phyloP scores from a whole-genome alignment of 78 protist species.

The Salpingoeca rosetta region DNA sequence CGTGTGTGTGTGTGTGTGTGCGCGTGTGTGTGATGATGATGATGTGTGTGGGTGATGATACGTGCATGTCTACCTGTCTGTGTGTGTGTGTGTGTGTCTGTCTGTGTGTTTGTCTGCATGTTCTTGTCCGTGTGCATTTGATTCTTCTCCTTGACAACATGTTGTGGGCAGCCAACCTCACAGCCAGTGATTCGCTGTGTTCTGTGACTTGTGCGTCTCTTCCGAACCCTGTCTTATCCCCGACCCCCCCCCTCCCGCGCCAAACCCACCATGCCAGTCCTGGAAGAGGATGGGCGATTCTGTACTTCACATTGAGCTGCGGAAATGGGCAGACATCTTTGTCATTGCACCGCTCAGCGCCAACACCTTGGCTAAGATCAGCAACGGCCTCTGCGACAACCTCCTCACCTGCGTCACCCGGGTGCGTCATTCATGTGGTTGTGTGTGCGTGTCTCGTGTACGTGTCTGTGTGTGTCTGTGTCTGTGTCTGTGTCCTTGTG shows the following conservation, averaged over 20 bases:
- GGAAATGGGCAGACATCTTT: slow-evolving; percentile 73
- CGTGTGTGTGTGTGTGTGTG: no score
- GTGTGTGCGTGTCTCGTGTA: no score
- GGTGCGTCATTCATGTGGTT: slow-evolving; percentile 10
- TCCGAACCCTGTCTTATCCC: no score
- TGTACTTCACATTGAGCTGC: slow-evolving; percentile 61
- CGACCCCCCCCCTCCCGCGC: no score
- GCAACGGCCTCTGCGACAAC: slow-evolving; percentile 77
- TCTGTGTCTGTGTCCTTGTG: no score
- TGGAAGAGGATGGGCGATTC: slow-evolving; percentile 46
- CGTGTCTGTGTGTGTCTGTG: background rate
- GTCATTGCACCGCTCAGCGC: slow-evolving; percentile 85
- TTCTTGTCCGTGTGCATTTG: no score
- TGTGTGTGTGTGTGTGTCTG: slow-evolving; percentile 11
- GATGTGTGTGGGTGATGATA: background rate
- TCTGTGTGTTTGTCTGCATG: background rate
- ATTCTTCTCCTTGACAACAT: no score
- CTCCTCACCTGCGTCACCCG: slow-evolving; percentile 23
- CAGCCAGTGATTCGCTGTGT: no score
- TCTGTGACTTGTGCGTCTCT: no score
- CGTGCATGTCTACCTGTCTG: background rate
- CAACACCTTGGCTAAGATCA: slow-evolving; percentile 76
- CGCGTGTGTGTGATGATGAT: no score
- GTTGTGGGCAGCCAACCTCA: no score
- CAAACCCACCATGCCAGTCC: background rate